Base-by-base conservation (phyloP, 2,329 filamentous ascomycete species). In the Drechslera avenae region DNA sequence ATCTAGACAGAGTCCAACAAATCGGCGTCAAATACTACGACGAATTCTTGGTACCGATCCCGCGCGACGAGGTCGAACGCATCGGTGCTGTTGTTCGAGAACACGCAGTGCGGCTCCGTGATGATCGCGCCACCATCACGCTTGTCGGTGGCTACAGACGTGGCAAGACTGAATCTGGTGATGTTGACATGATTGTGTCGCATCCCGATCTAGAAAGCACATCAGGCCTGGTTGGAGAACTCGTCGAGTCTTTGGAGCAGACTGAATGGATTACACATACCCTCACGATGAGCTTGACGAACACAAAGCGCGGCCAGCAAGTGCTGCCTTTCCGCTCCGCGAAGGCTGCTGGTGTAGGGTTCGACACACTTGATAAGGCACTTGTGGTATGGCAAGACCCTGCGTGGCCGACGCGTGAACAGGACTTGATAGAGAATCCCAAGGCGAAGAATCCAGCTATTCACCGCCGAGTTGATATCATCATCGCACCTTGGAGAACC, bases 21-120 rank as follows among this genome's bases (percentile, higher is more conserved):
- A 96, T 97, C 47, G 93, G 94, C 0, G 79, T 97, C 36, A 97
- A 97, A 69, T 97, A 86, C 74, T 96, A 95, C 69, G 88, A 95
- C 28, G 93, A 97, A 57, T 89, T 99, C 47, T 76, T 83, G 37
- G 73, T 81, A 13, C 85, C 83, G 12, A 90, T 97, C 4, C 82
- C 90, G 0, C 83, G 91, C 1, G 50, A 67, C 0, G 91, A 97
- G 71, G 88, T 91, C 0, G 86, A 90, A 60, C 65, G 69, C 0
- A 96, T 96, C 45, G 84, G 83, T 0, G 64, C 75, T 4, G 77
- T 80, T 1, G 81, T 97, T 13, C 79, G 87, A 1, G 64, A 75
- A 1, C 86, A 94, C 56, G 91, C 91, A 1, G 83, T 85, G 37
- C 75, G 71, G 14, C 79, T 92, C 2, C 79, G 84, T 2, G 78